Base-by-base conservation (phyloP, 345 rosid species). In the Lenwebbia sp. region DNA sequence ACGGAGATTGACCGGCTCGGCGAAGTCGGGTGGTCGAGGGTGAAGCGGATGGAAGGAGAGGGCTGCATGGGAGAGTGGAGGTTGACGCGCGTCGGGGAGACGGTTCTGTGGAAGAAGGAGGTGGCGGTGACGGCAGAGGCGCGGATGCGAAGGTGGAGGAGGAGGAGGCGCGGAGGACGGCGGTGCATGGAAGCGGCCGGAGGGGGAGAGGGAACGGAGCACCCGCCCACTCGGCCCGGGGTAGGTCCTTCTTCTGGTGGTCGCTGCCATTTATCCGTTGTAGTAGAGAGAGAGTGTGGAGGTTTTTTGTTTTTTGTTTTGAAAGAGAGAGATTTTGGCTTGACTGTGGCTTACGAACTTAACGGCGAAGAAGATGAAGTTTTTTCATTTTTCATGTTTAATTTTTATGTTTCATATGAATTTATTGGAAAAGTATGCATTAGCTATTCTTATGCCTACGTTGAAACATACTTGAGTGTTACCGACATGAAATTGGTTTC, bases 61-160 rank as follows among this genome's bases (percentile, higher is more conserved):
- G 94, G 88, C 85, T 93, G 89, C 17, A 85, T 58, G 85, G 89
- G 89, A 11, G 12, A 49, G 51, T 49, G 51, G 85, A 92, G 88
- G 41, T 53, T 28, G 57, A 82, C 57, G 56, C 84, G 84, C 37
- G 84, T 89, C 1, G 97, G 94, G 5, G 95, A 92, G 33, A 89
- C 47, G 26, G 95, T 90, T 83, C 94, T 86, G 28, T 83, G 83
- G 85, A 92, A 90, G 85, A 93, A 89, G 25, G 91, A 84, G 30
- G 84, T 44, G 53, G 76, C 83, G 44, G 83, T n/a, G n/a, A n/a
- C 74, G 74, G 82, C 86, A n/a, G 92, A 87, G 51, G 94, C 82
- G n/a, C 91, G 54, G 94, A 86, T n/a, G 93, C 55, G 86, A 93
- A 92, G 85, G 93, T 87, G 7, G 93, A 90, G 78, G 84, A 92